Evolutionary conservation across 306 rosid species (phyloP), one percentile per base, ranked within the genome.

Genomic region (Senna siamea): DNA sequence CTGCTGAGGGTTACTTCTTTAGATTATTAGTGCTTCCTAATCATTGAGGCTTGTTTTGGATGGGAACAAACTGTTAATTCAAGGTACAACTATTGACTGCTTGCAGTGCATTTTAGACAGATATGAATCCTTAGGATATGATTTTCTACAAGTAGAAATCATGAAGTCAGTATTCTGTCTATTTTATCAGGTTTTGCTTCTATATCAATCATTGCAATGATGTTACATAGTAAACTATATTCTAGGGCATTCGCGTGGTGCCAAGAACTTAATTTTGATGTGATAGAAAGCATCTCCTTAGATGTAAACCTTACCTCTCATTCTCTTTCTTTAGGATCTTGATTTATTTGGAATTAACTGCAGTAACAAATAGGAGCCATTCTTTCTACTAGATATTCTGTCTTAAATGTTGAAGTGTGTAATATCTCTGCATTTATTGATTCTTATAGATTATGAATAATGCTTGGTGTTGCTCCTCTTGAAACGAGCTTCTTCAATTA

Each of bases 131-230:
- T 58, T 65, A 10, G 48, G 37, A 53, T 37, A 53, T 79, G 35
- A 22, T 40, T 50, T 66, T 80, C 48, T 5, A 9, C 35, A 5
- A 26, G 37, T 56, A 40, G 4, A 58, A 68, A 17, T 14, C 32
- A 35, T 48, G 61, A 38, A 37, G 53, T 70, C 50, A 0, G 20
- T 71, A 20, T 28, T 66, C 9, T 58, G 59, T n/a, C 43, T 18
- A 9, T 67, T 79, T 63, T 43, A 41, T 68, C 35, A n/a, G 48
- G 26, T 61, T 64, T 58, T 32, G 65, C 40, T 57, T 57, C 64
- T 57, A 40, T 30, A 0, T 58, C 35, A 55, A 10, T 55, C 34
- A 55, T 64, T 43, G 41, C 48, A 28, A 35, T 61, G 70, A 67
- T 66, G 62, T 52, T 44, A 53, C 37, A 22, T 43, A 35, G 26